phyloP scores from a whole-genome alignment of 805 yeast species.

The Suhomyces kilbournensis region DNA sequence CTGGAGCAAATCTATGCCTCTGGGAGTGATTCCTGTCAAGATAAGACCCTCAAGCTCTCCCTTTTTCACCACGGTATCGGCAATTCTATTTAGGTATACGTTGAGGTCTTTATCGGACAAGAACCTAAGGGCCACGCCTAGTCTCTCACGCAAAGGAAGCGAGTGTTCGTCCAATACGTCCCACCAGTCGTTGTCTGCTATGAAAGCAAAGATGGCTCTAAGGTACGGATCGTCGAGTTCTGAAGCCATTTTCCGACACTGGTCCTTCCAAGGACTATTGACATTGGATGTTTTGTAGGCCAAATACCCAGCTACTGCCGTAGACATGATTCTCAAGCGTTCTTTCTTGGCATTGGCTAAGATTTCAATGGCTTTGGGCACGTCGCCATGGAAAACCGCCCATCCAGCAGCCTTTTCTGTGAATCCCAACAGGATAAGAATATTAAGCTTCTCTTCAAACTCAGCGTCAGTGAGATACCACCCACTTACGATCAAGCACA shows the following conservation, averaged over 20 bases:
- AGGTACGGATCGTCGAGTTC: conserved; percentile 87
- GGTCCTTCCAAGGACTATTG: conserved; percentile 88
- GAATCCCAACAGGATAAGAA: conserved; percentile 55
- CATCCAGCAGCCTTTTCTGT: conserved; percentile 94
- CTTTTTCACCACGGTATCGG: conserved; percentile 63
- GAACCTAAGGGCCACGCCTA: conserved; percentile 88
- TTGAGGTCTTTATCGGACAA: conserved; percentile 76
- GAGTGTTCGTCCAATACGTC: conserved; percentile 90
- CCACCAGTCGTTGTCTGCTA: conserved; percentile 95
- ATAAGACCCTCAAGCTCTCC: conserved; percentile 93
- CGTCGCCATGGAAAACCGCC: conserved; percentile 94
- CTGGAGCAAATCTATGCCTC: conserved; percentile 77
- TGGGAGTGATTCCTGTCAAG: conserved; percentile 87
- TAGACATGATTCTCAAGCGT: conserved; percentile 72
- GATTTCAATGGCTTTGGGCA: conserved; percentile 75
- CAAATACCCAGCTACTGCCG: conserved; percentile 89
- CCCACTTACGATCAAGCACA: conserved; percentile 83
- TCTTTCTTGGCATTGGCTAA: conserved; percentile 71
- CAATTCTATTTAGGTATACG: conserved; percentile 64
- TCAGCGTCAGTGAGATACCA: conserved; percentile 82
- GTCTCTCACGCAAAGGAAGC: conserved; percentile 79
- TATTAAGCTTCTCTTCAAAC: conserved; percentile 63
- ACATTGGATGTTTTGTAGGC: conserved; percentile 56
- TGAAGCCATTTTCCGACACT: conserved; percentile 83
- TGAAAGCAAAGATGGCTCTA: conserved; percentile 87